Base-by-base conservation (phyloP, 441 rosid genomes). In the Bocquillonia castaneifolia region DNA sequence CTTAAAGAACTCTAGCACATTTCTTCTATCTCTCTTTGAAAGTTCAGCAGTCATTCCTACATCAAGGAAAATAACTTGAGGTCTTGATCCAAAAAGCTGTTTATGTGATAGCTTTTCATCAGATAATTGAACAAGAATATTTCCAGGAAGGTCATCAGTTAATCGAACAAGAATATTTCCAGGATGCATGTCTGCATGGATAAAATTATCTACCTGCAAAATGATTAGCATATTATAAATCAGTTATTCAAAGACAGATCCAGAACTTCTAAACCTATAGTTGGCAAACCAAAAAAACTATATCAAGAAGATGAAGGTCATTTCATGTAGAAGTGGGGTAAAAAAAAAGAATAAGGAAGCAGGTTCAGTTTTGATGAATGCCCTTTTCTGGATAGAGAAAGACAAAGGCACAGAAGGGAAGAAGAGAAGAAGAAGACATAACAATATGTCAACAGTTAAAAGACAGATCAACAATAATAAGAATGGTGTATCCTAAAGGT, bases 11-110 rank as follows among this genome's bases (percentile, higher is more conserved):
- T 89, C 97, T 71, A 96, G 63, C 51, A 93, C 79, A 74, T 93
- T 93, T 68, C 85, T 79, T 57, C 93, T 75, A 69, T 93, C 99
- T 59, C 79, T 83, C 85, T 83, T 88, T 47, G 98, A 85, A 71
- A 96, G 98, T 75, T 96, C 99, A 25, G 97, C 99, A 45, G 98
- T 96, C 99, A 96, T 93, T 71, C 99, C 99, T 59, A 96, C 99
- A 81, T 96, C 99, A 68, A 96, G 96, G 88, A 96, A 96, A 72
- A 96, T 77, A 44, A 96, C 83, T 72, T 96, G 99, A 53, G 99
- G 99, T 85, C 88, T 96, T 39, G 90, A 79, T 67, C 81, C 86
- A 74, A 90, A 96, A 59, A 89, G 82, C 64, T 78, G 81, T 68
- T 92, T 91, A 72, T 78, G 80, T 36, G 97, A 89, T 55, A 82